phyloP scores from a whole-genome alignment of 768 basidiomycete species.

The Collybiopsis confluens region DNA sequence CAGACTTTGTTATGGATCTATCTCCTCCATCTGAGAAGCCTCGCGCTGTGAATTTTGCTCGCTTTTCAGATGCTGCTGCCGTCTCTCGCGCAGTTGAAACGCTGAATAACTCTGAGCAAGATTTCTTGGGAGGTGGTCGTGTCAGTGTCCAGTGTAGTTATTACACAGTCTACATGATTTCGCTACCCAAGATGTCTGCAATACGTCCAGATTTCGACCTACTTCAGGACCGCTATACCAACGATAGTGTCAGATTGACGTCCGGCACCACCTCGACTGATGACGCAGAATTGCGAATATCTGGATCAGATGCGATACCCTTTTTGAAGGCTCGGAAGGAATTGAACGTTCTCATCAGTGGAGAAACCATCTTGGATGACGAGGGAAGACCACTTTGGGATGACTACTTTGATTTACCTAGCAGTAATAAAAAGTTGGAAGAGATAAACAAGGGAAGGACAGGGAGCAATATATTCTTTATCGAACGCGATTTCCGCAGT shows the following conservation, averaged over 20 bases:
- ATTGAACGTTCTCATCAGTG: conserved; percentile 34
- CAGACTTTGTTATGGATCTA: conserved; percentile 28
- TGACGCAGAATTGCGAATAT: conserved; percentile 33
- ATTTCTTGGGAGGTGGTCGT: conserved; percentile 31
- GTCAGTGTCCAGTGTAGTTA: conserved; percentile 36
- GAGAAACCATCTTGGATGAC: conserved; percentile 27
- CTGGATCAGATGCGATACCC: conserved; percentile 26
- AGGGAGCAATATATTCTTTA: conserved; percentile 20
- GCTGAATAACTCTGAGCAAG: conserved; percentile 25
- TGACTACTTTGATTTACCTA: conserved; percentile 41
- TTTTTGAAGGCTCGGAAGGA: conserved; percentile 23
- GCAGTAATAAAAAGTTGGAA: conserved; percentile 33
- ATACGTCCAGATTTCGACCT: conserved; percentile 33
- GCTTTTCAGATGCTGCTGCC: conserved; percentile 8
- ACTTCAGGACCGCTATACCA: conserved; percentile 18
- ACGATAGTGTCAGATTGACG: conserved; percentile 27
- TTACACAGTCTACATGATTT: conserved; percentile 35
- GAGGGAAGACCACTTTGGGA: conserved; percentile 39
- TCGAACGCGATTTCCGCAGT: conserved; percentile 36
- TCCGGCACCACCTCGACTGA: conserved; percentile 19
- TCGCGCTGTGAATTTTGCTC: conserved; percentile 37
- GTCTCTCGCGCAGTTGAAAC: conserved; percentile 1
- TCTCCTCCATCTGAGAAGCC: conserved; percentile 25
- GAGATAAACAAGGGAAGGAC: conserved; percentile 26
- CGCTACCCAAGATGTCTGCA: conserved; percentile 25